A percentile compares a stretch with the other conserved stretches of the same genome.
Conservation (phyloP, 164 flowering plant species). For the Dillenia turbinata region DNA sequence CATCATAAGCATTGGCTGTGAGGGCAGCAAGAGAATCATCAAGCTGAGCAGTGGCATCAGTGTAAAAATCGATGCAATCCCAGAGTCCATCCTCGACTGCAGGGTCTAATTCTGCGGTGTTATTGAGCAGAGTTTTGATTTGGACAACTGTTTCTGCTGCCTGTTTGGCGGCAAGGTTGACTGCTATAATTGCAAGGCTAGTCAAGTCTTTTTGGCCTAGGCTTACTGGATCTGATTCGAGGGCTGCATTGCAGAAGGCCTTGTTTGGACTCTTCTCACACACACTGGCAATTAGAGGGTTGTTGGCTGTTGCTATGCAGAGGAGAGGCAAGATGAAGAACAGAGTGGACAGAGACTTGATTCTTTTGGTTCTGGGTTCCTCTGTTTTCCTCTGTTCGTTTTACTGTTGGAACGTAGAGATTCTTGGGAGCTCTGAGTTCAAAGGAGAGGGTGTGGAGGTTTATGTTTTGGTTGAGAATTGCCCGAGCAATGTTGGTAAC, state of each 20-base stretch:
- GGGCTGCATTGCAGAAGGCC: slow-evolving; percentile 18
- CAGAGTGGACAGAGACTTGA: neutral
- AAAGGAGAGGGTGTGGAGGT: too few relatives aligned
- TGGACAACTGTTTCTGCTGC: slow-evolving; percentile 14
- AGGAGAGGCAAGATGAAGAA: neutral
- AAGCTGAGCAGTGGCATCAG: slow-evolving; percentile 32
- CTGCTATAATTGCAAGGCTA: slow-evolving; percentile 21
- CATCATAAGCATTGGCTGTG: slow-evolving; percentile 15
- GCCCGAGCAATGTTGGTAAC: too few relatives aligned
- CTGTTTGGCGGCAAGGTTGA: slow-evolving; percentile 17
- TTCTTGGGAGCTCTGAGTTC: too few relatives aligned
- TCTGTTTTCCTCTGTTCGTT: too few relatives aligned
- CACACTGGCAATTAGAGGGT: slow-evolving; percentile 11
- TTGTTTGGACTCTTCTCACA: slow-evolving; percentile 13
- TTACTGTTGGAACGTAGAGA: too few relatives aligned
- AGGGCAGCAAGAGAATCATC: slow-evolving; percentile 39
- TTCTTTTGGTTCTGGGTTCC: neutral
- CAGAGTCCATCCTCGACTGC: slow-evolving; percentile 20
- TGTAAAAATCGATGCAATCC: slow-evolving; percentile 34
- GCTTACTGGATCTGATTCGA: slow-evolving; percentile 17
- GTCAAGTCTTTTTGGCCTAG: slow-evolving; percentile 7
- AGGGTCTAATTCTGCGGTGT: slow-evolving; percentile 13
- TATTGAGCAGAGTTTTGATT: slow-evolving; percentile 9
- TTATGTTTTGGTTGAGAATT: too few relatives aligned
- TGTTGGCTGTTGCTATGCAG: neutral